Evolutionary conservation across 1,139 yeast species (phyloP).

Genomic region (Yamadazyma conglobata): DNA sequence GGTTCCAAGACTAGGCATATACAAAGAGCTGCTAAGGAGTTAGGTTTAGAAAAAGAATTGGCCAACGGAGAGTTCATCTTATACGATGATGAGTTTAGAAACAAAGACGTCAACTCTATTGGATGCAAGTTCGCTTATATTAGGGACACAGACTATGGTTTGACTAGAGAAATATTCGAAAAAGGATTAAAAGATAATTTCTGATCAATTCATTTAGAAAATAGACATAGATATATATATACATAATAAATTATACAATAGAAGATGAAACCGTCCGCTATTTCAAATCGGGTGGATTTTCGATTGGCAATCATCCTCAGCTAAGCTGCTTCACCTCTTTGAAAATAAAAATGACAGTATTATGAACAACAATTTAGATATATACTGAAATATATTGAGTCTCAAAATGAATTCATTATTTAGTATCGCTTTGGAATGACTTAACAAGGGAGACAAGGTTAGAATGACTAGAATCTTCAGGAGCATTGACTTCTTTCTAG

Average conservation of each 20-base stretch:
- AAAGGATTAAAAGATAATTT: slow-evolving; percentile 29
- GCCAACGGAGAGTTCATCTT: slow-evolving; percentile 51
- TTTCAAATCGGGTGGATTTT: too few relatives aligned
- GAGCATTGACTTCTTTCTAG: slow-evolving; percentile 46
- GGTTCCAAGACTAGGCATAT: slow-evolving; percentile 65
- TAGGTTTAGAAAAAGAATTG: slow-evolving; percentile 38
- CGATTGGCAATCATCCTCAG: too few relatives aligned
- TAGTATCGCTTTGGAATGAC: slow-evolving; percentile 33
- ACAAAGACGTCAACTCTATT: slow-evolving; percentile 58
- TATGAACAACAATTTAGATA: slow-evolving; percentile 7
- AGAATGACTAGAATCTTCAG: slow-evolving; percentile 45
- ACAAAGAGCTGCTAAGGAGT: slow-evolving; percentile 39
- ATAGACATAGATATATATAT: neutral
- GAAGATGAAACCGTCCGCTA: too few relatives aligned
- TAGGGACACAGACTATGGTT: slow-evolving; percentile 41
- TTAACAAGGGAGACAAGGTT: slow-evolving; percentile 49
- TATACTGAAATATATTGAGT: slow-evolving; percentile 21
- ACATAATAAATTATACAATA: too few relatives aligned
- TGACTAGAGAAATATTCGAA: slow-evolving; percentile 47
- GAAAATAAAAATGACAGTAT: slow-evolving; percentile 6
- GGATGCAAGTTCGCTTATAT: slow-evolving; percentile 62
- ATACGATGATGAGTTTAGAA: slow-evolving; percentile 68
- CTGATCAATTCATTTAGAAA: neutral
- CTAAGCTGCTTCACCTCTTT: too few relatives aligned
- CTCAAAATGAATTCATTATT: slow-evolving; percentile 19